A percentile compares a stretch with the other conserved stretches of the same genome.
phyloP scores from a whole-genome alignment of 495 filamentous ascomycete genomes.

The Aspergillus cavernicola region DNA sequence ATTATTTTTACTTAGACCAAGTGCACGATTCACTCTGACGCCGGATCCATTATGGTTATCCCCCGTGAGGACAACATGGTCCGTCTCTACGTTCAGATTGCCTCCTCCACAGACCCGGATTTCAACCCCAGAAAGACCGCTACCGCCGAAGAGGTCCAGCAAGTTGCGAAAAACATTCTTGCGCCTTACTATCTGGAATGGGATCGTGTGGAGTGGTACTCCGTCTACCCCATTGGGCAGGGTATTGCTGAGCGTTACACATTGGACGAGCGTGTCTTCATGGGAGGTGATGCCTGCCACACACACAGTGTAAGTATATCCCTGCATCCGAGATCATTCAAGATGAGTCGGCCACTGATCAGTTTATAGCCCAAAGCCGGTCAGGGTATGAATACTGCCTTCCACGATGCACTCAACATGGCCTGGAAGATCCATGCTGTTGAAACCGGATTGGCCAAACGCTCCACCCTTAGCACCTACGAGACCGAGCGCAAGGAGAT shows the following conservation, averaged over 20 bases:
- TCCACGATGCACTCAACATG: slow-evolving; percentile 62
- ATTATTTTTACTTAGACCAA: slow-evolving; percentile 64
- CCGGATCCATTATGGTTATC: slow-evolving; percentile 73
- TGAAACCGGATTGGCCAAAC: slow-evolving; percentile 56
- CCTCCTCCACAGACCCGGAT: slow-evolving; percentile 58
- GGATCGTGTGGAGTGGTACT: slow-evolving; percentile 58
- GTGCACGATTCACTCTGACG: slow-evolving; percentile 69
- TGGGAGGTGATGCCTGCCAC: slow-evolving; percentile 62
- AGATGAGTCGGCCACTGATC: too few relatives aligned
- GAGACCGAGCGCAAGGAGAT: slow-evolving; percentile 66
- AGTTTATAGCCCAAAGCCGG: slow-evolving; percentile 59
- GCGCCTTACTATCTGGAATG: slow-evolving; percentile 54
- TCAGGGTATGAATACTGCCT: slow-evolving; percentile 53
- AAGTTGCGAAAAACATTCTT: slow-evolving; percentile 60
- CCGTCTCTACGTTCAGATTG: slow-evolving; percentile 72
- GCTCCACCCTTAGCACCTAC: slow-evolving; percentile 64
- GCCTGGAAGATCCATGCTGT: slow-evolving; percentile 79
- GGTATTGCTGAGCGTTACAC: slow-evolving; percentile 60
- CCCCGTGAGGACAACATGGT: slow-evolving; percentile 77
- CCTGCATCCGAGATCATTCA: too few relatives aligned
- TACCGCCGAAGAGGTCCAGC: slow-evolving; percentile 58
- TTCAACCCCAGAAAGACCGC: slow-evolving; percentile 50
- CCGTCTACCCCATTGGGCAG: slow-evolving; percentile 61
- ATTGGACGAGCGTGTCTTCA: slow-evolving; percentile 53
- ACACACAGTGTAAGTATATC: slow-evolving; percentile 61